Conservation (phyloP, 208 protist species). For the Leishmania arabica region DNA sequence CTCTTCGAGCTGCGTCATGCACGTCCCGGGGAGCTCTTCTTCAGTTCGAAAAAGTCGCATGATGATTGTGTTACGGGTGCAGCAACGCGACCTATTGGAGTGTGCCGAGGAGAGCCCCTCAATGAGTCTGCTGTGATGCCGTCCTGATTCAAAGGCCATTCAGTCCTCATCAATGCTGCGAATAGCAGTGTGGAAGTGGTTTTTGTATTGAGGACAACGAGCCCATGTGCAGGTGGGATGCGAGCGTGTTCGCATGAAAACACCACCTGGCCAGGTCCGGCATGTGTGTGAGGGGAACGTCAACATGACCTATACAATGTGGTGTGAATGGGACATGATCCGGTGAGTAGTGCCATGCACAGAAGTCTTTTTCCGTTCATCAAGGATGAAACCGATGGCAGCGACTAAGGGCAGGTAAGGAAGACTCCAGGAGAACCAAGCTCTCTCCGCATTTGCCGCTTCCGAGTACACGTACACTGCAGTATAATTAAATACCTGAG, state of each 20-base stretch:
- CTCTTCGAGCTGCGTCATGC: not conserved
- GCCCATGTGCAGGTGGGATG: not conserved
- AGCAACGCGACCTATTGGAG: not conserved
- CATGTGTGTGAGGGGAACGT: not conserved
- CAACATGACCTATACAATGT: not conserved
- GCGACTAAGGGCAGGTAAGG: not conserved
- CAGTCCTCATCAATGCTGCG: not conserved
- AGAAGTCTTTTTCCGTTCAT: not conserved
- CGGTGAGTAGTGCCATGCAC: not conserved
- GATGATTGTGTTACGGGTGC: not conserved
- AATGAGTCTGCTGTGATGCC: not conserved
- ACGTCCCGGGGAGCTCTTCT: not conserved
- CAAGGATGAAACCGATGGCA: not conserved
- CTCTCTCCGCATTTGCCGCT: not conserved
- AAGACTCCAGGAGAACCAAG: not conserved
- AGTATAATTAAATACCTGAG: not conserved
- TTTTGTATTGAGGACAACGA: not conserved
- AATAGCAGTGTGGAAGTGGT: not conserved
- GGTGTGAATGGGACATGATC: not conserved
- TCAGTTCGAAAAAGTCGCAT: not conserved
- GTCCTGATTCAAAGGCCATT: not conserved
- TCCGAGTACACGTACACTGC: not conserved
- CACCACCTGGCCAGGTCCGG: not conserved
- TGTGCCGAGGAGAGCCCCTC: not conserved
- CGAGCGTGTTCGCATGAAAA: not conserved